Base-by-base conservation (phyloP, 352 stramenopile species). In the Phytopythium montanum region DNA sequence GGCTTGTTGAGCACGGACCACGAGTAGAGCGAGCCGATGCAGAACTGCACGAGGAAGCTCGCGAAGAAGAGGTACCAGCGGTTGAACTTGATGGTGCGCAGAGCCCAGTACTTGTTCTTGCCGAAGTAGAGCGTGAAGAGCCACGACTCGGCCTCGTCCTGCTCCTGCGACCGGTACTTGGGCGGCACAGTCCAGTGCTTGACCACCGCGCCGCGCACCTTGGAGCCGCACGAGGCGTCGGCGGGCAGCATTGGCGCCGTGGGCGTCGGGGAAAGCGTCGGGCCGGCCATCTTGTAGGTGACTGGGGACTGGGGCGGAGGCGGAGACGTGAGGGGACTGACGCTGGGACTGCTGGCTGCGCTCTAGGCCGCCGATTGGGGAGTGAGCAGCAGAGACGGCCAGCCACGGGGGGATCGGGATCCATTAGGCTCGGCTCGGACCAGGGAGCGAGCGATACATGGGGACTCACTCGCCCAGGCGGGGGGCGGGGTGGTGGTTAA, bases 1-100 rank as follows among this genome's bases (percentile, higher is more conserved):
- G 77, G 79, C 45, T 80, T 76, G 67, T 90, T 90, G 64, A 88
- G 85, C 9, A 88, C 74, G 23, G 76, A 87, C 79, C 79, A 90
- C 21, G 74, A 78, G 59, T 90, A 90, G 45, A 90, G 64, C 51
- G 76, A 86, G 5, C 81, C 81, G 53, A 85, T 85, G 62, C 76
- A 88, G 61, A 88, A 87, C 65, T 88, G 76, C 25, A 85, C 64
- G n/a, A 87, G 51, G 51, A 89, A 89, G 31, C 75, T 70, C 1
- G 79, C 76, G 46, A 73, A 76, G 64, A 89, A 89, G 31, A 89
- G 63, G 25, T 81, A 81, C 79, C 79, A 89, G 34, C 79, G 75
- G 23, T 68, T 81, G 54, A 89, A 89, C 41, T 70, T 64, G 59
- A 88, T 28, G 9, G 41, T 59, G 1, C 56, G 59, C 3, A 65